These are phyloP conservation scores for Mycena albidolilacea DNA, from an alignment of 768 basidiomycete species.

Conservation along the genomic window DNA sequence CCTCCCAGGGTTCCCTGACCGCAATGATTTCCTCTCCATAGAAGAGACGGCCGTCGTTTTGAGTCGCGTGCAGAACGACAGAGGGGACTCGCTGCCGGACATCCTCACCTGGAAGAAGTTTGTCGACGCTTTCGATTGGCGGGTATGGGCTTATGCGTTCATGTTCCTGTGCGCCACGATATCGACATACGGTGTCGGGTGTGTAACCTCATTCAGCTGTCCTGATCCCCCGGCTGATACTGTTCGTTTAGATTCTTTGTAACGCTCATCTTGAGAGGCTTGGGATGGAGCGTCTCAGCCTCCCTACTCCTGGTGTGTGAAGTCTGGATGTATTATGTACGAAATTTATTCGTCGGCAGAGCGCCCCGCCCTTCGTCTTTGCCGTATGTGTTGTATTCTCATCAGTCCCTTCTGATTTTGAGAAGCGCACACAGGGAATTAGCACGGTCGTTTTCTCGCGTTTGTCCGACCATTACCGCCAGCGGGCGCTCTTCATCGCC, in stretches of 20 bases:
- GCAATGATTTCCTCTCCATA: constrained; percentile 59
- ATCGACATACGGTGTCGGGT: constrained; percentile 67
- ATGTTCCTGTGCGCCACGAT: constrained; percentile 68
- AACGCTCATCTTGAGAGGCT: constrained; percentile 61
- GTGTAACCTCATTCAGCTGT: constrained; percentile 28
- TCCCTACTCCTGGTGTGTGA: constrained; percentile 59
- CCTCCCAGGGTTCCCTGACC: constrained; percentile 64
- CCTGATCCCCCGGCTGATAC: not conserved
- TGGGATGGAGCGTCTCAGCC: constrained; percentile 62
- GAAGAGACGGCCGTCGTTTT: constrained; percentile 60
- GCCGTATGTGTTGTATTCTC: constrained; percentile 53
- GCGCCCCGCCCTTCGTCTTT: constrained; percentile 64
- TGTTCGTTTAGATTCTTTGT: constrained; percentile 55
- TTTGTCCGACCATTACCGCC: constrained; percentile 61
- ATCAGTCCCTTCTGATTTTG: constrained; percentile 2
- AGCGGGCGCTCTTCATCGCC: constrained; percentile 60
- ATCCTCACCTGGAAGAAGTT: constrained; percentile 52
- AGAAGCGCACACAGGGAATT: constrained; percentile 47
- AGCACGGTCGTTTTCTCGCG: constrained; percentile 61
- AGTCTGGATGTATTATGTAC: not conserved
- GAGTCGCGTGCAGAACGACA: constrained; percentile 62
- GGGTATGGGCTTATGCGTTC: constrained; percentile 61
- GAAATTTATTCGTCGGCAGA: constrained; percentile 47
- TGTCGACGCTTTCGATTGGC: constrained; percentile 60
- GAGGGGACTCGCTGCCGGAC: constrained; percentile 66